A percentile compares a stretch with the other conserved stretches of the same genome.
These are phyloP conservation scores for Elsinoe arachidis DNA, from an alignment of 2,329 filamentous ascomycete species.

Conservation along the genomic window DNA sequence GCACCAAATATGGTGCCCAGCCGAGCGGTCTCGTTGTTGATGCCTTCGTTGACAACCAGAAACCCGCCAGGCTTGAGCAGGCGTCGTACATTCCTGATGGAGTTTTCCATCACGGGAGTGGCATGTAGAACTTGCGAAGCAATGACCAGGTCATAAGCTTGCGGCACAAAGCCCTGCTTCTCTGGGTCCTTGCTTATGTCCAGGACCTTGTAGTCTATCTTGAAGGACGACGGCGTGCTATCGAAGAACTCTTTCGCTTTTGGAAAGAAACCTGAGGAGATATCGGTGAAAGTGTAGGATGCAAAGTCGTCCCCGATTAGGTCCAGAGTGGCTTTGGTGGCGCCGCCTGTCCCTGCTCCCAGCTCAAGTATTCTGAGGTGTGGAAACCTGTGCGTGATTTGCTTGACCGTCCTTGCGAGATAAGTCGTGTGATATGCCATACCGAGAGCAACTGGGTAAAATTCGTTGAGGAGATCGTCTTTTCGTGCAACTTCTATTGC, in stretches of 20 bases:
- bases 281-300: conserved; percentile 41
- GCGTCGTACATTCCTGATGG: conserved; percentile 20
- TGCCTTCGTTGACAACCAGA: conserved; percentile 21
- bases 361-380: conserved; percentile 38
- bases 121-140: conserved; percentile 24
- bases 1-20: conserved; percentile 25
- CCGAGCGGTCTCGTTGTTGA: conserved; percentile 23
- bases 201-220: conserved; percentile 4
- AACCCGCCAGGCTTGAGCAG: conserved; percentile 24
- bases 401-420: conserved; percentile 18
- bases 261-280: conserved; percentile 36
- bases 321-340: conserved; percentile 31
- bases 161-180: conserved; percentile 40
- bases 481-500: conserved; percentile 33
- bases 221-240: conserved; percentile 13
- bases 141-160: conserved; percentile 22
- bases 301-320: conserved; percentile 25
- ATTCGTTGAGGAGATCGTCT: conserved; percentile 28
- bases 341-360: conserved; percentile 38
- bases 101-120: conserved; percentile 18
- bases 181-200: conserved; percentile 26
- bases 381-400: conserved; percentile 34
- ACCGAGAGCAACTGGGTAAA: conserved; percentile 24
- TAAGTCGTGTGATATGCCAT: conserved; percentile 3
- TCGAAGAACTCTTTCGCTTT: conserved; percentile 27